Conservation (phyloP, 257 asterid species). For the Lithospermum erythrorhizon region DNA sequence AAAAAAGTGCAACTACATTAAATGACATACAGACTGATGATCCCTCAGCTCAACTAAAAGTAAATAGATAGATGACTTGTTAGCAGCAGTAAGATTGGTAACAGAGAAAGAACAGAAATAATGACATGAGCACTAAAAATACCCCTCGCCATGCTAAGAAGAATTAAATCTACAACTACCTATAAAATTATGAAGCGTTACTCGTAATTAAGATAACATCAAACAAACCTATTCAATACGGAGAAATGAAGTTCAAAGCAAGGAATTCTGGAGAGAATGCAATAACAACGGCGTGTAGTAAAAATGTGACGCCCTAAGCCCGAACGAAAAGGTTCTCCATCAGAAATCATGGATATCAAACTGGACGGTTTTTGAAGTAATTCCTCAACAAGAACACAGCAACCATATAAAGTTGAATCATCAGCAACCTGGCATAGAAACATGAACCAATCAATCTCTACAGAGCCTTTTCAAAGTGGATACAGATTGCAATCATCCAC, state of each 20-base stretch:
- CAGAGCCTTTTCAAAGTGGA: not conserved
- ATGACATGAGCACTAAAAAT: no score
- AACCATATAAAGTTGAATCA: conserved; percentile 91
- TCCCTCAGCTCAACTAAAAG: no score
- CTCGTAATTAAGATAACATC: not conserved
- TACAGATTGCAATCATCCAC: not conserved
- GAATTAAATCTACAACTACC: no score
- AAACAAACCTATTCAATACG: conserved; percentile 66
- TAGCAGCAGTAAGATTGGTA: no score
- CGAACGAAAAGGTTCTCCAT: conserved; percentile 39
- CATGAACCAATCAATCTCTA: not conserved
- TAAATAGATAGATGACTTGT: no score
- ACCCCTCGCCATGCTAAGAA: no score
- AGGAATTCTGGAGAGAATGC: conserved; percentile 93
- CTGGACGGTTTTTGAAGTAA: conserved; percentile 82
- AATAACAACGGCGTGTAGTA: conserved; percentile 92
- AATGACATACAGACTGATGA: no score
- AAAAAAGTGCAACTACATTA: no score
- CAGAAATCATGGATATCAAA: conserved; percentile 72
- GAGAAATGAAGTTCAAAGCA: conserved; percentile 94
- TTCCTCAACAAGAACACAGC: conserved; percentile 97
- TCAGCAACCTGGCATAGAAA: conserved; percentile 73
- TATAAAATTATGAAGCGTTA: no score
- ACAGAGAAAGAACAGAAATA: no score
- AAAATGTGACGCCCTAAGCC: conserved; percentile 65